A percentile compares a stretch with the other conserved stretches of the same genome.
Evolutionary conservation across 805 yeast species (phyloP).

Genomic region (Suhomyces faveliae): DNA sequence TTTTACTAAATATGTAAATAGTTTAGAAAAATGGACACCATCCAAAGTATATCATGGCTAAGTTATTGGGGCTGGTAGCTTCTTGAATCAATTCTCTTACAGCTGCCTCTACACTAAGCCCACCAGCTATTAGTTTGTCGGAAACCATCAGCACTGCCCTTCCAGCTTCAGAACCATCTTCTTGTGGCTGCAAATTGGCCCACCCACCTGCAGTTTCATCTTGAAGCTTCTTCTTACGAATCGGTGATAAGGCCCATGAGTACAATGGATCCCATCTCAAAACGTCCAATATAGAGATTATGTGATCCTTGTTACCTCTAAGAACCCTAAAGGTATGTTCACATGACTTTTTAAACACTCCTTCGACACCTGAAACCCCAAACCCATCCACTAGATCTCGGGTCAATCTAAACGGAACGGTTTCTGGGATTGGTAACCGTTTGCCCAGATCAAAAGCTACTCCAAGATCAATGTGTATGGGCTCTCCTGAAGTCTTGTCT

Average conservation of each 20-base stretch:
- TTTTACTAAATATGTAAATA: background rate
- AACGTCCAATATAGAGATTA: slow-evolving; percentile 80
- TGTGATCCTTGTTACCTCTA: slow-evolving; percentile 62
- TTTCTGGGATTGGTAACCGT: slow-evolving; percentile 80
- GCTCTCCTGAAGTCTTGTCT: slow-evolving; percentile 84
- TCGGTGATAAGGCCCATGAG: slow-evolving; percentile 84
- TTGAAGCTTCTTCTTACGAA: slow-evolving; percentile 56
- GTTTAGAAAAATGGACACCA: slow-evolving; percentile 73
- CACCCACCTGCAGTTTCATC: slow-evolving; percentile 27
- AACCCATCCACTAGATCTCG: slow-evolving; percentile 90
- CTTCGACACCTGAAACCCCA: slow-evolving; percentile 83
- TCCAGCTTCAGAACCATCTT: slow-evolving; percentile 69
- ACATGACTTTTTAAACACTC: slow-evolving; percentile 69
- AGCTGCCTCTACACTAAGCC: slow-evolving; percentile 77
- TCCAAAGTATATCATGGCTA: slow-evolving; percentile 77
- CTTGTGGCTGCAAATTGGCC: slow-evolving; percentile 21
- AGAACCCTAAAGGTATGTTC: slow-evolving; percentile 71
- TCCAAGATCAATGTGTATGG: slow-evolving; percentile 93
- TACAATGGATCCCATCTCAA: slow-evolving; percentile 90
- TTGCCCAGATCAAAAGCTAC: slow-evolving; percentile 96
- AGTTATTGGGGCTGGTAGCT: slow-evolving; percentile 65
- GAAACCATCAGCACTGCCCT: slow-evolving; percentile 73
- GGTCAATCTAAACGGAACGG: slow-evolving; percentile 90
- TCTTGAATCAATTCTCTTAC: slow-evolving; percentile 78
- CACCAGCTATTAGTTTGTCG: slow-evolving; percentile 63